Base-by-base conservation (phyloP, 495 filamentous ascomycete genomes). In the Aspergillus biplanus region DNA sequence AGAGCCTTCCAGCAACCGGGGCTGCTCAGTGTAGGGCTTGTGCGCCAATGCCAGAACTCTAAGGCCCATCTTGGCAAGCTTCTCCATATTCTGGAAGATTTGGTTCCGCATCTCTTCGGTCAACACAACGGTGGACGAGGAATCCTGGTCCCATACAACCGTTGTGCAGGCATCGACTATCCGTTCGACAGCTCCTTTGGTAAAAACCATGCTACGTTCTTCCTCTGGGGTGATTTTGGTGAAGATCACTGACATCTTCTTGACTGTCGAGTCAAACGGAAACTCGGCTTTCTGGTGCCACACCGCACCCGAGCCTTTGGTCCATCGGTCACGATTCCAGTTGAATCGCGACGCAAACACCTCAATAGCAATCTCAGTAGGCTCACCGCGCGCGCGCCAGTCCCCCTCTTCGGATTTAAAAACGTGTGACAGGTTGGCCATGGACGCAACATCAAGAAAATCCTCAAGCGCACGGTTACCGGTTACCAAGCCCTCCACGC, bases 111-210 rank as follows among this genome's bases (percentile, higher is more conserved):
- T 75, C 0, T 78, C 71, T 7, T 82, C 77, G 13, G 75, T 71
- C 57, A 88, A 64, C 0, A 77, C 62, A 2, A 64, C 76, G 1
- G 80, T 70, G 6, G 66, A 66, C 0, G 76, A 62, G 5, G 65
- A 52, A 7, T 67, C 77, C 12, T 76, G 64, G 18, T 73, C 69
- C 73, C 76, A 75, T 57, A 79, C 76, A 57, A 85, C 75, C 3
- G 71, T 75, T 6, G 75, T 78, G 75, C 91, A 93, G 9, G 90
- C 72, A 59, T 92, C 89, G 33, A 95, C 71, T 8, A 95, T 80
- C n/a, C 89, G 85, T 72, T 95, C 91, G 33, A 92, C 91, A 7
- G 91, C 91, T 5, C 91, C 91, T 70, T 95, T 95, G 61, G 86
- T 88, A 69, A 92, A 93, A 8, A 87, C 69, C 62, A 80, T 71